Percentiles rank a stretch among this genome's conserved stretches.
phyloP scores from a whole-genome alignment of 2,329 filamentous ascomycete genomes.

The Rutstroemia sydowiana region DNA sequence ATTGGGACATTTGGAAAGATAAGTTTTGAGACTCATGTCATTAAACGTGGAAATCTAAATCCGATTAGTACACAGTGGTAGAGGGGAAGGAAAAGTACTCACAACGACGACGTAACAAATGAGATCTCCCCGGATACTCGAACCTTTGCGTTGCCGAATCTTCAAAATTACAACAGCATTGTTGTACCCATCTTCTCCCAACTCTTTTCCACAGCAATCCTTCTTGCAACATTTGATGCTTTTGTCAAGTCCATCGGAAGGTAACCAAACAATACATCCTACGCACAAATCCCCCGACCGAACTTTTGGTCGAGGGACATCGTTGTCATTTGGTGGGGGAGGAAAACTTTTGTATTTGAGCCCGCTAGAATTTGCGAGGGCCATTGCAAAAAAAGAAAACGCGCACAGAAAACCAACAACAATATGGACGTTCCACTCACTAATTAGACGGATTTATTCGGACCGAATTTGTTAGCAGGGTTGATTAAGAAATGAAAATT shows the following conservation, averaged over 20 bases:
- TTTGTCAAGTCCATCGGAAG: not conserved
- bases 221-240: conserved; percentile 12
- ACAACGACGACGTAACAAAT: conserved; percentile 17
- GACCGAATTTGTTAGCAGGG: no score
- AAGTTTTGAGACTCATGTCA: conserved; percentile 9
- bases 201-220: conserved; percentile 5
- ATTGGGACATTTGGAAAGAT: conserved; percentile 4
- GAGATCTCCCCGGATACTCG: conserved; percentile 12
- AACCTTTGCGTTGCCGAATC: conserved; percentile 11
- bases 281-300: conserved; percentile 14
- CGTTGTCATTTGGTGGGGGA: conserved; percentile 2
- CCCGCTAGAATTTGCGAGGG: not conserved
- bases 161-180: conserved; percentile 15
- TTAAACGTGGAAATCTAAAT: conserved; percentile 15
- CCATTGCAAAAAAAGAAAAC: not conserved
- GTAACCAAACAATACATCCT: conserved; percentile 18
- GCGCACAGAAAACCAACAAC: not conserved
- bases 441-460: not conserved
- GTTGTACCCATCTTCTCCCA: conserved; percentile 16
- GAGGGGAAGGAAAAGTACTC: not conserved
- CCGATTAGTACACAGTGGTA: not conserved
- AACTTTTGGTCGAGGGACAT: conserved; percentile 1
- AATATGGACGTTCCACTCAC: not conserved
- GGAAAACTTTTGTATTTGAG: not conserved
- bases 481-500: no score